Conservation (phyloP, 148 eudicot species). For the Fagopyrum tataricum region DNA sequence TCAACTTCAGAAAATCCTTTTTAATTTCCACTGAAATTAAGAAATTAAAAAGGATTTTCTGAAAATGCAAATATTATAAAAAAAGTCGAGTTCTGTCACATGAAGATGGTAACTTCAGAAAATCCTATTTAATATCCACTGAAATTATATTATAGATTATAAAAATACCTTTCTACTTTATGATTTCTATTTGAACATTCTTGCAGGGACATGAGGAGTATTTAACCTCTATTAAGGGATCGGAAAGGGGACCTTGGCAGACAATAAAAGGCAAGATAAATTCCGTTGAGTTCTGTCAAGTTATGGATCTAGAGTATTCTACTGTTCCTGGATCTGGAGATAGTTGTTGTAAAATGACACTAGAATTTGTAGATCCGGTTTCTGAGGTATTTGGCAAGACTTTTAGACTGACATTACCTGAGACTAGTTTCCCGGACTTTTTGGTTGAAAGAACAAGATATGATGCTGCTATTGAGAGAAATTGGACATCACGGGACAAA, state of each 20-base stretch:
- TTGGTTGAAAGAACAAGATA: slow-evolving; percentile 79
- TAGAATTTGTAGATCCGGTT: slow-evolving; percentile 53
- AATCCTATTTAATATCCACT: background rate
- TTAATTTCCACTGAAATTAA: no score
- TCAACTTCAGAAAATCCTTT: no score
- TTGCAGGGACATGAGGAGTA: slow-evolving; percentile 88
- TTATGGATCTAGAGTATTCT: slow-evolving; percentile 53
- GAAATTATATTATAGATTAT: background rate
- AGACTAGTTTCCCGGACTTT: slow-evolving; percentile 77
- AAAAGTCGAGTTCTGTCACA: no score
- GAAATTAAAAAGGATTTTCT: no score
- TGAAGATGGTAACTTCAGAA: slow-evolving; percentile 42
- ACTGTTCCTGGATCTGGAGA: slow-evolving; percentile 82
- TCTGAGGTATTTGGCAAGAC: slow-evolving; percentile 57
- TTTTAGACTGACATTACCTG: slow-evolving; percentile 72
- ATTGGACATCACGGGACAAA: slow-evolving; percentile 78
- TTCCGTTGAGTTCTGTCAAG: slow-evolving; percentile 79
- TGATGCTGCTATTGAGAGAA: slow-evolving; percentile 68
- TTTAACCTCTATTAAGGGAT: slow-evolving; percentile 25
- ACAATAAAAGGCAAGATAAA: slow-evolving; percentile 49
- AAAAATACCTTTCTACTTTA: background rate
- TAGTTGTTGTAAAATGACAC: slow-evolving; percentile 84
- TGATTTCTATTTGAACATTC: slow-evolving; percentile 2
- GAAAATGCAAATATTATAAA: no score
- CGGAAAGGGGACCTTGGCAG: slow-evolving; percentile 65